Conservation (phyloP, 1,284 basidiomycete species). For the Sanghuangporus weigelae region DNA sequence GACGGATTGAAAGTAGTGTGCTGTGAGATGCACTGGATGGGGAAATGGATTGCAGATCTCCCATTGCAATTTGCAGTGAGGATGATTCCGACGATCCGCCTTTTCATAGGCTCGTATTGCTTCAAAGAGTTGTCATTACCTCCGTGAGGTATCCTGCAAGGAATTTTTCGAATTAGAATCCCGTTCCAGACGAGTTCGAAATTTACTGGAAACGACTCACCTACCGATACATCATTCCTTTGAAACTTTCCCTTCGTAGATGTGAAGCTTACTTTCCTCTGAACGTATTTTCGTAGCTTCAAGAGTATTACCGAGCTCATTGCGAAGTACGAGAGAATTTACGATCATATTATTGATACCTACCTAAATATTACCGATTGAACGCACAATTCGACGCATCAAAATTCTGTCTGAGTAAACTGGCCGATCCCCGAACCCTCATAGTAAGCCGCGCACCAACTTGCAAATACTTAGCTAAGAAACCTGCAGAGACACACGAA, state of each 20-base stretch:
- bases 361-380: not conserved
- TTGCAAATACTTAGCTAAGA: not conserved
- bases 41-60: conserved; percentile 41
- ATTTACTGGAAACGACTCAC: not conserved
- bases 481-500: not conserved
- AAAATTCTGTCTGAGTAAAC: too few relatives aligned
- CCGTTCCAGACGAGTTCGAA: not conserved
- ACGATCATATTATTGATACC: too few relatives aligned
- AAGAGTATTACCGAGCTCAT: not conserved
- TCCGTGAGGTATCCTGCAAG: conserved; percentile 10
- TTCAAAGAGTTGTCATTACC: not conserved
- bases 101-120: not conserved
- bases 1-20: conserved; percentile 45
- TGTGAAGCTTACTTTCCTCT: not conserved
- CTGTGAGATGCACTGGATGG: conserved; percentile 52
- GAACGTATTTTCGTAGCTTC: not conserved
- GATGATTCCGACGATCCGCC: conserved; percentile 39
- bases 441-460: not conserved
- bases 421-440: not conserved
- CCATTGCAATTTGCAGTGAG: conserved; percentile 51
- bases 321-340: not conserved
- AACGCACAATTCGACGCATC: not conserved
- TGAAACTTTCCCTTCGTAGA: conserved; percentile 1
- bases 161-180: not conserved
- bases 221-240: conserved; percentile 9